phyloP scores from a whole-genome alignment of 75 land plant species.

The Azolla pinnata region DNA sequence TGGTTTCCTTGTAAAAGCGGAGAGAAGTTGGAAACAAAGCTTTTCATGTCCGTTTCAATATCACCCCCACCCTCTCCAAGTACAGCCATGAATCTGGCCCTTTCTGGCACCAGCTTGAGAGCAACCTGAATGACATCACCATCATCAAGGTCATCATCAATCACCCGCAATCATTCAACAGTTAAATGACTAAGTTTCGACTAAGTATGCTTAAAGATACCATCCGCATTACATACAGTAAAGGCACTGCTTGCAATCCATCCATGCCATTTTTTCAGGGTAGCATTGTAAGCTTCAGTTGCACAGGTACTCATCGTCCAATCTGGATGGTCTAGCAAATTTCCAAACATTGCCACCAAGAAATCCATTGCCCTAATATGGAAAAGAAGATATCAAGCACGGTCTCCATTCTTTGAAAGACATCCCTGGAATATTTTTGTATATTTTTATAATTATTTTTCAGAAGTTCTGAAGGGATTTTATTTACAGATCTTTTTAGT shows the following conservation, averaged over 20 bases:
- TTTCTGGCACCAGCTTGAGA: constrained; percentile 87
- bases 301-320: constrained; percentile 86
- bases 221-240: constrained; percentile 35
- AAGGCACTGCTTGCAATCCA: constrained; percentile 95
- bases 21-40: constrained; percentile 57
- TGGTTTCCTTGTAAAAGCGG: constrained; percentile 75
- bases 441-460: too few relatives aligned
- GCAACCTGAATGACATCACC: constrained; percentile 49
- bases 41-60: constrained; percentile 59
- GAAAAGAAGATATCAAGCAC: constrained; percentile 1
- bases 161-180: not conserved
- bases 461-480: too few relatives aligned
- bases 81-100: constrained; percentile 85
- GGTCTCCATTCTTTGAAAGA: too few relatives aligned
- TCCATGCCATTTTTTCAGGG: constrained; percentile 86
- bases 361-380: constrained; percentile 83
- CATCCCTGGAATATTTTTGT: too few relatives aligned
- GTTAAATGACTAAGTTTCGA: not conserved
- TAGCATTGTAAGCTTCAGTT: constrained; percentile 65
- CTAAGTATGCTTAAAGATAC: not conserved
- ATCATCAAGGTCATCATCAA: not conserved
- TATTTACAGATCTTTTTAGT: too few relatives aligned
- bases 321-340: constrained; percentile 62
- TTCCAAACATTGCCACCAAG: constrained; percentile 74
- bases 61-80: constrained; percentile 44